phyloP scores from a whole-genome alignment of 352 stramenopile species.

The Phytophthora capsici region DNA sequence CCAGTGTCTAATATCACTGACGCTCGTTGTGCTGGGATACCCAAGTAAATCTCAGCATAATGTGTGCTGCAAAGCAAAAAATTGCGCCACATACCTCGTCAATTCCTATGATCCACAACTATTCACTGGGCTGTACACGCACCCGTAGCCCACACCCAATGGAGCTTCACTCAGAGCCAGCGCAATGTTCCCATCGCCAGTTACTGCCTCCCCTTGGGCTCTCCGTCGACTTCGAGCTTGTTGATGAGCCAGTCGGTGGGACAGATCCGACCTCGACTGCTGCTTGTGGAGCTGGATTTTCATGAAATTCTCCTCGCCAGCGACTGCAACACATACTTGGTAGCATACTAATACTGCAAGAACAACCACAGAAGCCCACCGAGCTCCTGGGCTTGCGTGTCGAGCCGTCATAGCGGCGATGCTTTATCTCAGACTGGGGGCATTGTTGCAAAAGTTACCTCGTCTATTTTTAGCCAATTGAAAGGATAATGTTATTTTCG shows the following conservation, averaged over 20 bases:
- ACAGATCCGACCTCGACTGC: slow-evolving; percentile 14
- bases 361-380: slow-evolving; percentile 15
- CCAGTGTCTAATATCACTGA: slow-evolving; percentile 88
- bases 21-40: slow-evolving; percentile 78
- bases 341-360: slow-evolving; percentile 4
- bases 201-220: slow-evolving; percentile 23
- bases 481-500: neutral
- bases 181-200: slow-evolving; percentile 21
- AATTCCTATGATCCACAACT: neutral
- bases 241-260: slow-evolving; percentile 38
- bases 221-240: slow-evolving; percentile 57
- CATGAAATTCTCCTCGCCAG: slow-evolving; percentile 18
- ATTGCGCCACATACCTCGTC: neutral
- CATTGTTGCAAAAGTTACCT: neutral
- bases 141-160: slow-evolving; percentile 76
- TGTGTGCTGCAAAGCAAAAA: slow-evolving; percentile 61
- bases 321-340: neutral
- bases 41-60: slow-evolving; percentile 85
- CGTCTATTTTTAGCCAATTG: slow-evolving; percentile 31
- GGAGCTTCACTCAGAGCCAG: slow-evolving; percentile 62
- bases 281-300: slow-evolving; percentile 40
- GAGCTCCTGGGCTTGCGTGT: neutral
- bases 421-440: slow-evolving; percentile 5
- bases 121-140: slow-evolving; percentile 12
- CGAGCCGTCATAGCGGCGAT: neutral